Evolutionary conservation across 2,329 filamentous ascomycete species (phyloP), one percentile per base, ranked within the genome.

Genomic region (Aspergillus uvarum): DNA sequence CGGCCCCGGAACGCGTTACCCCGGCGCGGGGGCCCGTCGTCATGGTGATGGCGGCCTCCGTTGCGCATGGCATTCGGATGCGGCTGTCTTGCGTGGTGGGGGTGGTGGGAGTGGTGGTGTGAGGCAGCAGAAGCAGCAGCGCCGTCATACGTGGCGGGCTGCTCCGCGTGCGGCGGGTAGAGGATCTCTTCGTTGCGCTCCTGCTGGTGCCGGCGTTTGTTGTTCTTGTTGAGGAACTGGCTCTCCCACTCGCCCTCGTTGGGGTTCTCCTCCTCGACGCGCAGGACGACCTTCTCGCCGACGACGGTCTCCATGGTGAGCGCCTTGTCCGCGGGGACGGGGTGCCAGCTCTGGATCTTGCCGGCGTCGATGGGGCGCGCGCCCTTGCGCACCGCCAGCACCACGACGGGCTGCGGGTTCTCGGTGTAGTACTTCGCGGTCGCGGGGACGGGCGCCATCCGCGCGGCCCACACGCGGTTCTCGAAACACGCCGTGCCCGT

Each of bases 381-480:
- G 14, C 88, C 88, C 71, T 89, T 90, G 44, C 89, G 85, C 51
- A 94, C 82, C 1, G 92, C 93, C 42, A 99, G 82, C 1, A 98
- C 91, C 11, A 98, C 88, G 11, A 91, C 84, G 0, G 93, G 92
- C 0, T 83, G 84, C 0, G 85, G 83, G 69, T 92, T 93, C 65
- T 96, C 91, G 0, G 91, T 93, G 77, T 95, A 89, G 66, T 87
- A 88, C 50, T 82, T 83, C 44, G 88, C 85, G 0, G 83, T 85
- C 16, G 85, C 79, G 0, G 88, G 87, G 0, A 93, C 82, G 0
- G 95, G 92, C 32, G 86, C 83, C 11, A 97, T 85, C 48, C 87
- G 84, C 16, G 89, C 92, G 5, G 94, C 95, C 93, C 94, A 99
- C 44, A 98, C 84, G 67, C 85, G 89, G 73, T 92, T 88, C 61